Evolutionary conservation across 805 yeast species (phyloP), one percentile per base, ranked within the genome.

Genomic region (Saturnispora ahearnii): DNA sequence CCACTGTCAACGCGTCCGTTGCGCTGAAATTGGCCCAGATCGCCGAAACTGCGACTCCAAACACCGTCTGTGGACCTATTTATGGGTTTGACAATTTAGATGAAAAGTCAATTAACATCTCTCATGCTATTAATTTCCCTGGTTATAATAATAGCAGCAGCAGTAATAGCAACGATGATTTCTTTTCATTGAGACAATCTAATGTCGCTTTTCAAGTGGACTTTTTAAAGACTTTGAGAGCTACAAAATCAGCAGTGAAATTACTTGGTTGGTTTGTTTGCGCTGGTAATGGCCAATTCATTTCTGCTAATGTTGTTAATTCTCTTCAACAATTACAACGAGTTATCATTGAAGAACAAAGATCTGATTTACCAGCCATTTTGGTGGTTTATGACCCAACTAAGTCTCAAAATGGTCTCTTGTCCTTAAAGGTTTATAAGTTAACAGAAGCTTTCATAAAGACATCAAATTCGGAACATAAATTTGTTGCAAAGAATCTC

Each of bases 181-280:
- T 62, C 30, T 77, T 77, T 62, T 72, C 78, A 50, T 72, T 81
- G 49, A 62, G 59, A 47, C 76, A 78, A 60, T 73, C 80, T 56
- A 86, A 87, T 52, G 69, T 71, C 51, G 78, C 75, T 62, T 88
- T 80, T 69, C 89, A 84, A 63, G 76, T 75, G 46, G 88, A 83
- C 44, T 72, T 84, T 59, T 71, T 83, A 56, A 76, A 78, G 41
- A 76, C 78, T 53, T 74, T 87, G 55, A 77, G 73, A 59, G 74
- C 73, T 49, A 77, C 81, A 53, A 82, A 83, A 45, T 72, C 78
- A 53, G 90, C 89, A 43, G 73, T 79, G 41, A 85, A 81, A 61
- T 73, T 82, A 53, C 77, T 82, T 55, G 96, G 96, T 32, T 87
- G 90, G 88, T 87, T 85, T 69, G 78, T 86, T 62, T 73, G 84